Evolutionary conservation across 148 eudicot species (phyloP).

Genomic region (Euryodendron excelsum): DNA sequence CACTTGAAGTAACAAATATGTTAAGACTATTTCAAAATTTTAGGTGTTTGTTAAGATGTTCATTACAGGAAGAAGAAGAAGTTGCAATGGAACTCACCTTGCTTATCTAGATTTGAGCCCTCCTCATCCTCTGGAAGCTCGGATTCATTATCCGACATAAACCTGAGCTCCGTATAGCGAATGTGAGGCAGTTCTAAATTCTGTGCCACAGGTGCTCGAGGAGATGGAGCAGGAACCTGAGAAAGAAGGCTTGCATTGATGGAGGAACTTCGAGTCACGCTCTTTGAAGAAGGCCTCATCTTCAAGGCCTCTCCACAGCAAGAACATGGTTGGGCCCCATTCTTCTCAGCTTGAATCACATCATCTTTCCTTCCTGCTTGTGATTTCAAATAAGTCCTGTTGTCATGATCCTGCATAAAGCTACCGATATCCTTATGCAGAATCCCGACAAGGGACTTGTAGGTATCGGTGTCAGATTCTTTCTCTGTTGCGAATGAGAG

Average conservation of each 20-base stretch:
- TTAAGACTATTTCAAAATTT: too few relatives aligned
- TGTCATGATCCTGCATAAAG: constrained; percentile 58
- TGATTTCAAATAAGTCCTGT: constrained; percentile 27
- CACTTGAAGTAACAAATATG: too few relatives aligned
- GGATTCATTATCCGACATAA: constrained; percentile 34
- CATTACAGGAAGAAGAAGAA: too few relatives aligned
- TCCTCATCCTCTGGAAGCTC: constrained; percentile 41
- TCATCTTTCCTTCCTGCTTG: constrained; percentile 28
- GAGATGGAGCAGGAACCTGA: constrained; percentile 59
- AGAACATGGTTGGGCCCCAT: constrained; percentile 43
- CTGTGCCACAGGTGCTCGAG: constrained; percentile 45
- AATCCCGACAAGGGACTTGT: constrained; percentile 44
- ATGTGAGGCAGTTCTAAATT: constrained; percentile 48
- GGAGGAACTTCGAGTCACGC: constrained; percentile 19
- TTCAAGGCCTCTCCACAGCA: constrained; percentile 92
- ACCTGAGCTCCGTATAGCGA: constrained; percentile 51
- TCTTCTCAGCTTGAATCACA: constrained; percentile 15
- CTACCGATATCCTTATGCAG: constrained; percentile 47
- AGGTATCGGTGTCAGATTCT: constrained; percentile 40
- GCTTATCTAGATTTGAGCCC: constrained; percentile 13
- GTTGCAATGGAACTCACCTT: neutral
- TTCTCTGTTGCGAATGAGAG: constrained; percentile 70
- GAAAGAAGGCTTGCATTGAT: constrained; percentile 23
- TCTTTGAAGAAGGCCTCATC: constrained; percentile 41
- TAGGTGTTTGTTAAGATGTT: too few relatives aligned